Evolutionary conservation across 176 grass and related monocot species (phyloP), one percentile per base, ranked within the genome.

Genomic region (Chrysopogon serrulatus): DNA sequence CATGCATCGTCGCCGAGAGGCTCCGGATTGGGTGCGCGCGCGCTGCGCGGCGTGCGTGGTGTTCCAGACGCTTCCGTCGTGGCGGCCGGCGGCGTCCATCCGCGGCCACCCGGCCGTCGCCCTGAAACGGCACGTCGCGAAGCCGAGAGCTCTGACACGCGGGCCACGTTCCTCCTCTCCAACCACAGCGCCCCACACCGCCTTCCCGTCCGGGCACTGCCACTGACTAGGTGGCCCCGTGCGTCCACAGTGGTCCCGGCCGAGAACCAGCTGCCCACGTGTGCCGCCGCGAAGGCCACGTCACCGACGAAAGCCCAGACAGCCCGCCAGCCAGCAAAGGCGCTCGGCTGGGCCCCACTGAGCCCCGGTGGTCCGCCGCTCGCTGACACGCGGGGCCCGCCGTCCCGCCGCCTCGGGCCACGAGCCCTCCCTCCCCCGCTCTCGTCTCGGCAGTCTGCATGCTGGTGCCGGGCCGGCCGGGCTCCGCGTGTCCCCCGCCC

Each of bases 401-500:
- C 3, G 53, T 4, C 6, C 5, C 1, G 8, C 5, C 0, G 1
- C 77, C 77, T 80, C 65, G 86, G 2, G 23, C 1, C 33, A 47
- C 84, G 73, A 44, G 69, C 79, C 67, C n/a, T 15, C n/a, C 28
- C 10, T 3, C 26, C 5, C 24, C 56, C 56, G 0, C 11, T 27
- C 56, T 4, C 41, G 3, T 0, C 2, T 9, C 4, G 3, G 60
- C 60, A 63, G 60, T 10, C 44, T 93, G 88, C 91, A 93, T 90
- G 88, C 67, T 67, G 76, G 80, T 79, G 26, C 26, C 72, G 37
- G 73, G 85, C 19, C 81, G 68, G 19, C 31, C 47, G 21, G 19
- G 3, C 54, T 79, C 91, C 88, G 85, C 91, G 91, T 90, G 91
- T 77, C 81, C 71, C 6, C 3, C 0, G 17, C 10, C 1, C 4